Evolutionary conservation across 2,329 filamentous ascomycete genomes (phyloP).

Genomic region (Talaromyces verruculosus): DNA sequence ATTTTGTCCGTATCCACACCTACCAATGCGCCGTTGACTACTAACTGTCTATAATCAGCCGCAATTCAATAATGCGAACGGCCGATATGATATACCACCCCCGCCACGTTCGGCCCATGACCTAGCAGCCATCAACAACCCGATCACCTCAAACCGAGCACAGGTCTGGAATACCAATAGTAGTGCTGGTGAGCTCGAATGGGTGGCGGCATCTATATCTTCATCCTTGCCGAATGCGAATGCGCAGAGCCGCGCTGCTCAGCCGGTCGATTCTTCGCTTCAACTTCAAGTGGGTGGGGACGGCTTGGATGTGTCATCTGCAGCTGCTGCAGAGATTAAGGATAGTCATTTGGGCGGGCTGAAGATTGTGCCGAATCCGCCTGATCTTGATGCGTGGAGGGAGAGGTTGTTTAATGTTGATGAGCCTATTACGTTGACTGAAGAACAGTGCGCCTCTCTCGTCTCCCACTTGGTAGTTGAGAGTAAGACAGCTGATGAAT

Average conservation of each 20-base stretch:
- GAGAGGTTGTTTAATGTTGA: conserved; percentile 73
- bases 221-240: conserved; percentile 22
- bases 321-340: conserved; percentile 19
- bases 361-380: conserved; percentile 64
- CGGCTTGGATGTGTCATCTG: conserved; percentile 25
- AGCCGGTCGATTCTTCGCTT: conserved; percentile 17
- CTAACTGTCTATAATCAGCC: not conserved
- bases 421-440: conserved; percentile 67
- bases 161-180: conserved; percentile 14
- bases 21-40: not conserved
- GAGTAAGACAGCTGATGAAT: not conserved
- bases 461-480: not conserved
- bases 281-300: conserved; percentile 25
- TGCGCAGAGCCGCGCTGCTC: not conserved
- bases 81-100: conserved; percentile 17
- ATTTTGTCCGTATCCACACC: conserved; percentile 10
- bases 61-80: conserved; percentile 20
- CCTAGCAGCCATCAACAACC: not conserved
- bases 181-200: conserved; percentile 23
- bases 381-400: conserved; percentile 67
- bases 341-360: conserved; percentile 36
- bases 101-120: conserved; percentile 10
- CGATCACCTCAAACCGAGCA: not conserved
- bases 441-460: conserved; percentile 64
- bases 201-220: conserved; percentile 25